These are phyloP conservation scores for Tillandsia leiboldiana DNA, from an alignment of 176 grass and related monocot species.

Conservation along the genomic window DNA sequence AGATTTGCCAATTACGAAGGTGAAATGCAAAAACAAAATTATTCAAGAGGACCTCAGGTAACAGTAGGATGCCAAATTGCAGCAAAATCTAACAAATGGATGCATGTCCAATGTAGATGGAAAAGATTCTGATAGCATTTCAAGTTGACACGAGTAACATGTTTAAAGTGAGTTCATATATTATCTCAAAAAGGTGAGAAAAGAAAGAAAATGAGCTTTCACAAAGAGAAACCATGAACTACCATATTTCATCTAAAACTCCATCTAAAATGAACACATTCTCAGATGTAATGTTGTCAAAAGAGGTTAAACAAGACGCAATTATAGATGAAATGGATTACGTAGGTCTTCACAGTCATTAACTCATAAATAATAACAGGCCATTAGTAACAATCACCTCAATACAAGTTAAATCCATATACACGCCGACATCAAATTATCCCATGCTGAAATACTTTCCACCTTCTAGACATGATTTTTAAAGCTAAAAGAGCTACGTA, in stretches of 20 bases:
- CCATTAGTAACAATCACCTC: neutral
- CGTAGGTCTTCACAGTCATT: neutral
- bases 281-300: too few species aligned
- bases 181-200: too few species aligned
- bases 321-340: neutral
- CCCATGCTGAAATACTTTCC: neutral
- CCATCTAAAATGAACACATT: too few species aligned
- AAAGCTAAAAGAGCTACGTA: neutral
- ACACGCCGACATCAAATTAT: neutral
- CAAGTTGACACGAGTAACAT: neutral
- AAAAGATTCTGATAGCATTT: neutral
- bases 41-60: too few species aligned
- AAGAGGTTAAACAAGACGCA: neutral
- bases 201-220: too few species aligned
- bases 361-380: neutral
- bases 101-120: neutral
- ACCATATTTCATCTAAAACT: too few species aligned
- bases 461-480: neutral
- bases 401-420: neutral
- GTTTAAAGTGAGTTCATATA: neutral
- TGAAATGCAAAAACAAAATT: too few species aligned
- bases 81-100: neutral
- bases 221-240: too few species aligned
- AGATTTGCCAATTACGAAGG: neutral
- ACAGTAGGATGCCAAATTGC: neutral